A percentile compares a stretch with the other conserved stretches of the same genome.
These are phyloP conservation scores for Sugiyamaella paludigena DNA, from an alignment of 1,139 yeast species.

Conservation along the genomic window DNA sequence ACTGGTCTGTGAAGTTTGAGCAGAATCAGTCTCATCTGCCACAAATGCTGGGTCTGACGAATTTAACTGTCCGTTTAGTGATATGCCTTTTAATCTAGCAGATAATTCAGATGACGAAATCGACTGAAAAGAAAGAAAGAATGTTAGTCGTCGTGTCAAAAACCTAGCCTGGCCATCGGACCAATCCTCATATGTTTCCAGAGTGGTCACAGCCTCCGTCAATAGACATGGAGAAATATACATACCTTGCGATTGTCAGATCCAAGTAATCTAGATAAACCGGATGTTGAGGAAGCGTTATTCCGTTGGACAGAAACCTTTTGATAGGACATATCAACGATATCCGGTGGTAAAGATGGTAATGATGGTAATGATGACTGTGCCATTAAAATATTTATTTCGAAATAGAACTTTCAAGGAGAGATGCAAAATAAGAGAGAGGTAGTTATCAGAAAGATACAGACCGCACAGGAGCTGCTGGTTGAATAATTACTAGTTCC, in stretches of 20 bases:
- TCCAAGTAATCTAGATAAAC: slow-evolving; percentile 21
- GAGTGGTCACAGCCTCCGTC: no score
- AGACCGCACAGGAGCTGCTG: no score
- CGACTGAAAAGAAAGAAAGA: not conserved
- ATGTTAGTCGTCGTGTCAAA: no score
- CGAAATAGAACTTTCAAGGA: no score
- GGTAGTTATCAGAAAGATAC: no score
- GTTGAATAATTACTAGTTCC: no score
- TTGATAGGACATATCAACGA: slow-evolving; percentile 12
- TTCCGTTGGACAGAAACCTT: slow-evolving; percentile 13
- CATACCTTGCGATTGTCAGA: slow-evolving; percentile 14
- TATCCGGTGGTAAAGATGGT: slow-evolving; percentile 7
- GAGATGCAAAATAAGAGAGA: no score
- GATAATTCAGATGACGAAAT: slow-evolving; percentile 10
- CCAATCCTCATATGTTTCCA: no score
- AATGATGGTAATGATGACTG: slow-evolving; percentile 2
- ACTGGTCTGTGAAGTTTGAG: slow-evolving; percentile 6
- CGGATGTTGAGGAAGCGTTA: slow-evolving; percentile 19
- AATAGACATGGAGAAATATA: no score
- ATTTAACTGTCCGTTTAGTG: slow-evolving; percentile 2
- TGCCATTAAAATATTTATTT: slow-evolving; percentile 7
- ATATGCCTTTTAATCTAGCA: slow-evolving; percentile 11
- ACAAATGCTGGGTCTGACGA: slow-evolving; percentile 6
- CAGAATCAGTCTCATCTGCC: slow-evolving; percentile 4
- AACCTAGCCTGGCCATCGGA: no score